Evolutionary conservation across 2,329 filamentous ascomycete species (phyloP), one percentile per base, ranked within the genome.

Genomic region (Trichocomaceae sp.): DNA sequence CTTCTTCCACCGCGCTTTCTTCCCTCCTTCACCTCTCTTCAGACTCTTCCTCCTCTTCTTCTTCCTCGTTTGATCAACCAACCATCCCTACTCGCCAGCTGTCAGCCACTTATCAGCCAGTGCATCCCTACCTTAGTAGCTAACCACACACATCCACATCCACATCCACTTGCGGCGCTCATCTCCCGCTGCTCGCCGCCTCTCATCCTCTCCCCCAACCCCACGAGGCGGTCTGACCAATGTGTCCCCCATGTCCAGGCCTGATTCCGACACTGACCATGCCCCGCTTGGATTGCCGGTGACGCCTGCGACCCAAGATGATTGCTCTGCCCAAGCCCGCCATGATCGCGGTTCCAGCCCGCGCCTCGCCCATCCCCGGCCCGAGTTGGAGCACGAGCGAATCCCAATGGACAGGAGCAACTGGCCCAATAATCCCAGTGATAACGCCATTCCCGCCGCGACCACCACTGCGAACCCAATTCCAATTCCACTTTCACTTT

Each of bases 231-330:
- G 58, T 63, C 64, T 70, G 67, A 73, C 74, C 72, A 75, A 77
- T 78, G 75, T 76, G 67, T 69, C 72, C 70, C 69, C 69, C 75
- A 78, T 78, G 75, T 77, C 75, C 73, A 75, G 66, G 56, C 69
- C 70, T 69, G 67, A 70, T 69, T 68, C 71, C 66, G 72, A 68
- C 66, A 62, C 69, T 63, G 69, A 69, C 66, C 62, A 71, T 63
- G 64, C 69, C 66, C 65, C 67, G 64, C 66, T 71, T 65, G 63
- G 63, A 65, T 63, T 70, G 64, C 65, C 72, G 73, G 72, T 76
- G 70, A 75, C 74, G 72, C 69, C 71, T 72, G 71, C 66, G 63
- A 64, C 66, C 37, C 65, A 66, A 62, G 64, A 65, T 63, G 61
- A 69, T 71, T 67, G 70, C 69, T 26, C 23, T 26, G 23, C 4